Percentiles rank a stretch among this genome's conserved stretches.
phyloP scores from a whole-genome alignment of 2,329 filamentous ascomycete species.

The Beauveria rudraprayagi region DNA sequence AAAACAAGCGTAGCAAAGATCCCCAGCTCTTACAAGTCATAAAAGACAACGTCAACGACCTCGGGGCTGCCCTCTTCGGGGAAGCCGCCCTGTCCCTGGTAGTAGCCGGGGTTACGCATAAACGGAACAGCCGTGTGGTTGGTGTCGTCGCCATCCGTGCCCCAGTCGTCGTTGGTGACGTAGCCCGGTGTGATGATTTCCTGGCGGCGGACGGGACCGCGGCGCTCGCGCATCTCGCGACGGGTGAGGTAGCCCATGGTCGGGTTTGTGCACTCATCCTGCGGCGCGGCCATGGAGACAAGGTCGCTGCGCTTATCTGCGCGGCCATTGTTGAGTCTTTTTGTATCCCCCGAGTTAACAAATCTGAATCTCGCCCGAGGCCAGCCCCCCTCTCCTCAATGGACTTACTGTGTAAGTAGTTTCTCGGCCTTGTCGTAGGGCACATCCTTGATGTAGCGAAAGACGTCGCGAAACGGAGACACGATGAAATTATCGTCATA shows the following conservation, averaged over 20 bases:
- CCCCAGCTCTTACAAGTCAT: conserved; percentile 37
- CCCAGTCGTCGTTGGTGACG: conserved; percentile 49
- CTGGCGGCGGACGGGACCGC: conserved; percentile 40
- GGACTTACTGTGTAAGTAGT: conserved; percentile 22
- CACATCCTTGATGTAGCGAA: conserved; percentile 45
- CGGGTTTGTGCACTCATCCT: conserved; percentile 42
- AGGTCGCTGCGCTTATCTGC: conserved; percentile 28
- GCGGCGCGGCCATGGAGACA: conserved; percentile 26
- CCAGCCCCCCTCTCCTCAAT: too few relatives aligned
- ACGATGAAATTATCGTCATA: conserved; percentile 45
- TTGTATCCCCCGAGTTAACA: too few relatives aligned
- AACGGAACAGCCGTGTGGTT: conserved; percentile 38
- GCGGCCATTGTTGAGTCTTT: conserved; percentile 34
- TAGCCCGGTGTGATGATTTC: conserved; percentile 41
- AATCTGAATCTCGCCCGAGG: too few relatives aligned
- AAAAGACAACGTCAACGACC: conserved; percentile 44
- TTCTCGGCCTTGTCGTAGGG: conserved; percentile 35
- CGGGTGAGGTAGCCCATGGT: conserved; percentile 20
- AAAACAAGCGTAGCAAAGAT: background rate
- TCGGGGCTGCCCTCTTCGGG: conserved; percentile 34
- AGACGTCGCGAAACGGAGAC: conserved; percentile 45
- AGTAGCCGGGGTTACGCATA: conserved; percentile 40
- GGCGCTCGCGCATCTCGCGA: conserved; percentile 19
- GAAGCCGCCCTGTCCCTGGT: conserved; percentile 41
- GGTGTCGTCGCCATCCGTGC: conserved; percentile 47